phyloP scores from a whole-genome alignment of 257 asterid species.

The Nicotiana otophora region DNA sequence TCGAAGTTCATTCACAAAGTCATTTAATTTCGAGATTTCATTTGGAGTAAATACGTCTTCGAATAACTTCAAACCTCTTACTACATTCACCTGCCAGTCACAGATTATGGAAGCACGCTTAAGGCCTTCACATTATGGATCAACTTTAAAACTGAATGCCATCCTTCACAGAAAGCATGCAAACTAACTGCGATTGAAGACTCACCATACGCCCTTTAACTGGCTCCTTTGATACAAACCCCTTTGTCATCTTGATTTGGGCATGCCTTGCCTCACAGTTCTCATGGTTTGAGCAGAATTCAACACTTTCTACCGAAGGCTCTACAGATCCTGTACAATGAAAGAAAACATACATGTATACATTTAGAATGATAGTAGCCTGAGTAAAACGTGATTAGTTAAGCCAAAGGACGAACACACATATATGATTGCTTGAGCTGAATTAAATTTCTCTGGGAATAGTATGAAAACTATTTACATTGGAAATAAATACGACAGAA shows the following conservation, averaged over 20 bases:
- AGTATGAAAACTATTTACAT: not conserved
- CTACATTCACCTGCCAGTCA: constrained; percentile 74
- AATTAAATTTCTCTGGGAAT: not conserved
- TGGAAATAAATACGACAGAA: not conserved
- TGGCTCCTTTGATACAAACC: constrained; percentile 78
- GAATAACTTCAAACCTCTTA: constrained; percentile 83
- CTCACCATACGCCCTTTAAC: constrained; percentile 87
- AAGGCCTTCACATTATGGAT: not conserved
- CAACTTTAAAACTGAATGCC: not conserved
- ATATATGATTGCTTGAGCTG: not conserved
- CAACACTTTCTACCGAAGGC: constrained; percentile 40
- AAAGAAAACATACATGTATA: not conserved
- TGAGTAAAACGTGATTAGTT: not conserved
- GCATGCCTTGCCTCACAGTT: constrained; percentile 66
- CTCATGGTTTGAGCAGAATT: constrained; percentile 73
- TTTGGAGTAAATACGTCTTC: constrained; percentile 69
- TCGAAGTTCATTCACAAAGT: constrained; percentile 74
- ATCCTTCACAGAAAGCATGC: not conserved
- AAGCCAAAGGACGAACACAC: not conserved
- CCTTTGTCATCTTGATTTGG: constrained; percentile 76
- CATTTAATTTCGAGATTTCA: constrained; percentile 75
- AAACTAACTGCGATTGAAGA: not conserved
- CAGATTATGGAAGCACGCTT: not conserved
- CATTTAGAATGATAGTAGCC: not conserved
- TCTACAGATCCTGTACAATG: constrained; percentile 63